Percentiles rank a stretch among this genome's conserved stretches.
These are phyloP conservation scores for Lodderomyces beijingensis DNA, from an alignment of 1,139 yeast species.

Conservation along the genomic window DNA sequence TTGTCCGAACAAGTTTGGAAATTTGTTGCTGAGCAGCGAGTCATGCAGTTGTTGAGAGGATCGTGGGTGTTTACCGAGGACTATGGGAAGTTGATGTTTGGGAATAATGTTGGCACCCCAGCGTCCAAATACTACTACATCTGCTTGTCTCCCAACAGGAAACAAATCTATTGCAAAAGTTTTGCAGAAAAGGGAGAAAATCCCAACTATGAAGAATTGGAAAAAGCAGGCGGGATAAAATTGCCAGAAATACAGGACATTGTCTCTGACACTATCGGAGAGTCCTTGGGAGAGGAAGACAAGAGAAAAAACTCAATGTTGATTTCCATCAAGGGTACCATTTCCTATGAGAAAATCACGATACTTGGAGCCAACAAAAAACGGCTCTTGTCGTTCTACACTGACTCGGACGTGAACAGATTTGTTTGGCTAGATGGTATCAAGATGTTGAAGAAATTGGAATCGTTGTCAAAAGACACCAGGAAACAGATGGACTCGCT, in stretches of 20 bases:
- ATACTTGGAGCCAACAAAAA: slow-evolving; percentile 41
- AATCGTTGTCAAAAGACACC: slow-evolving; percentile 52
- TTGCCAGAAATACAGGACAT: slow-evolving; percentile 38
- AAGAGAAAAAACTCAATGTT: slow-evolving; percentile 35
- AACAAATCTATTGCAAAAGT: slow-evolving; percentile 57
- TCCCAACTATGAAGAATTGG: slow-evolving; percentile 59
- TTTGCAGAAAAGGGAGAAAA: slow-evolving; percentile 44
- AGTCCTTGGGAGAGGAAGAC: slow-evolving; percentile 36
- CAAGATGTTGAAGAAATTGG: slow-evolving; percentile 48
- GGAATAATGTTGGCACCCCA: slow-evolving; percentile 15
- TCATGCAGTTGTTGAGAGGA: slow-evolving; percentile 68
- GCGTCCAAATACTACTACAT: slow-evolving; percentile 47
- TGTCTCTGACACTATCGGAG: slow-evolving; percentile 41
- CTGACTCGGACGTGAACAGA: slow-evolving; percentile 68
- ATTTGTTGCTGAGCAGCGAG: slow-evolving; percentile 77
- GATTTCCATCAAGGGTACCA: slow-evolving; percentile 50
- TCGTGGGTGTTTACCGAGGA: slow-evolving; percentile 77
- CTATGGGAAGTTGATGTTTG: slow-evolving; percentile 45
- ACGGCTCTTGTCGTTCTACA: slow-evolving; percentile 52
- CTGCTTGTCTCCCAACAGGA: slow-evolving; percentile 68
- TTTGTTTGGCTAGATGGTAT: slow-evolving; percentile 81
- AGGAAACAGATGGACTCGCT: slow-evolving; percentile 53
- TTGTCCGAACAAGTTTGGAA: slow-evolving; percentile 60
- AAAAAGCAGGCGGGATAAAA: slow-evolving; percentile 23
- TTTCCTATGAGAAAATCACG: slow-evolving; percentile 52